Base-by-base conservation (phyloP, 805 yeast genomes). In the Pichia insulana region DNA sequence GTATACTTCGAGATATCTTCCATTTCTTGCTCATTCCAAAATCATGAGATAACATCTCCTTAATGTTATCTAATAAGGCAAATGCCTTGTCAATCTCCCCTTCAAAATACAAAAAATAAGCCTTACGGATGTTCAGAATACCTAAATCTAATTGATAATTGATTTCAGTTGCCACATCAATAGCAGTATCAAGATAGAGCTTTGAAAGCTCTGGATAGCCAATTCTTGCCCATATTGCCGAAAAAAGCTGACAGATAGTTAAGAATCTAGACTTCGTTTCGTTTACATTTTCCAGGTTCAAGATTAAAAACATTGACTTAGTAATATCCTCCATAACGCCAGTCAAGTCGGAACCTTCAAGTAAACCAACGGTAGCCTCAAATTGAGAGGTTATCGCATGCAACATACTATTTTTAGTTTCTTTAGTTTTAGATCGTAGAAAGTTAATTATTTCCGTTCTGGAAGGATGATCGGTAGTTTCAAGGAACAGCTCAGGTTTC, bases 371-470 rank as follows among this genome's bases (percentile, higher is more conserved):
- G 2, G 74, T 57, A 0, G 83, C 74, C 51, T 83, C 87, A 47
- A 77, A 76, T 49, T 79, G 78, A 54, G 74, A 80, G 9, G 86
- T 78, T 55, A 76, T 69, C 2, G 89, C 74, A 45, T 70, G 76
- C 49, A 72, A 61, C 53, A 60, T 65, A 41, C 67, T 57, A 19
- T 77, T 62, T 31, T 53, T 66, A 11, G 70, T 72, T 41, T 68
- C 67, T 47, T 68, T 73, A 0, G 83, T 70, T 51, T 76, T 75
- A 17, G 70, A 60, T 25, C 75, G 70, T 34, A 81, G 60, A 53
- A 81, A 83, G 43, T 75, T 76, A 19, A 84, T 61, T 11, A 86
- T 71, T 53, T 83, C 89, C 45, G 74, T 80, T 44, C 78, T 77
- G 25, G 82, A 72, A 6, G 73, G 50, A 7, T 49, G 53, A 32